Evolutionary conservation across 2,329 filamentous ascomycete species (phyloP).

Genomic region (Colletotrichum cereale): DNA sequence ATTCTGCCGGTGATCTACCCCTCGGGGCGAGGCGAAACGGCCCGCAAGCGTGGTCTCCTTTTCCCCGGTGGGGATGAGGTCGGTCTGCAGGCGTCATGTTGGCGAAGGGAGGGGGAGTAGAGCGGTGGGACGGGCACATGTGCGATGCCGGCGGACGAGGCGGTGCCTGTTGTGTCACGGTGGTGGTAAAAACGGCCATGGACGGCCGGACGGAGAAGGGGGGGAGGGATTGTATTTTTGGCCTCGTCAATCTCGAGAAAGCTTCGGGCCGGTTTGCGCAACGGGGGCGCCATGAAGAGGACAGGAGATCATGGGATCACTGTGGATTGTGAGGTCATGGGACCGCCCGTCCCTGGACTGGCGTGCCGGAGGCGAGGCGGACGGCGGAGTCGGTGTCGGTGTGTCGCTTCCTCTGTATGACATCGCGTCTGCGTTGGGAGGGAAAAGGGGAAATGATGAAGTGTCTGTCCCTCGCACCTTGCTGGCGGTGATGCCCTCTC

Average conservation of each 20-base stretch:
- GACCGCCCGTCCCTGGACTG: neutral
- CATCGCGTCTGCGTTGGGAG: neutral
- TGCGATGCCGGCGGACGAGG: slow-evolving; percentile 5
- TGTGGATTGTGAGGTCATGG: neutral
- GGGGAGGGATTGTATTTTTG: neutral
- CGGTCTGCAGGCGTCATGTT: neutral
- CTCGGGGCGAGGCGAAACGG: neutral
- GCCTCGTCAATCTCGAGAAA: neutral
- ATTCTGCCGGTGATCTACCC: neutral
- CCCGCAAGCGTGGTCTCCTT: neutral
- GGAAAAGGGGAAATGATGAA: neutral
- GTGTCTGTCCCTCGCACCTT: neutral
- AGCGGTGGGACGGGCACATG: neutral
- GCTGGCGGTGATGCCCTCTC: neutral
- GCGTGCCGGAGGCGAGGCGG: neutral
- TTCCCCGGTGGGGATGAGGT: neutral
- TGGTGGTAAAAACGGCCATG: too few species aligned
- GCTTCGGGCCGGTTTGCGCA: neutral
- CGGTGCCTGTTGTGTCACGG: neutral
- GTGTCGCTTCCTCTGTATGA: neutral
- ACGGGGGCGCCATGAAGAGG: neutral
- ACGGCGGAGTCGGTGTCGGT: neutral
- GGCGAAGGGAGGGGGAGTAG: neutral
- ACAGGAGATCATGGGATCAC: neutral
- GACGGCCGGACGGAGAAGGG: neutral